A percentile compares a stretch with the other conserved stretches of the same genome.
These are phyloP conservation scores for Pyrenochaeta sp. DNA, from an alignment of 2,329 filamentous ascomycete species.

Conservation along the genomic window DNA sequence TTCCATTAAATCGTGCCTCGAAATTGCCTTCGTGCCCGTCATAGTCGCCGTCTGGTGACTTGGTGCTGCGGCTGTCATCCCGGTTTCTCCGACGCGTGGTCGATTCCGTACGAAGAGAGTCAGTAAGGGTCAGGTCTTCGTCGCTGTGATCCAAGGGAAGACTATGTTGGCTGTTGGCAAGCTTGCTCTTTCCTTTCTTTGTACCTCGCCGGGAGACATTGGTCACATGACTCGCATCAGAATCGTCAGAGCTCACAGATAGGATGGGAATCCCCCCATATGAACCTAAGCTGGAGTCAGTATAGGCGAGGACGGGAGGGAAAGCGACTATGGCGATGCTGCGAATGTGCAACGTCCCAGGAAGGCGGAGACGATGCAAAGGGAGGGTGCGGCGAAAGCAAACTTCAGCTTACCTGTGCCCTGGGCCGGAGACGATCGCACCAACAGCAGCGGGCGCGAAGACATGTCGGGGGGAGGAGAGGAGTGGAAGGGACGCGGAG, in stretches of 20 bases:
- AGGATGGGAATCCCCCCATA: constrained; percentile 65
- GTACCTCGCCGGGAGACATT: constrained; percentile 27
- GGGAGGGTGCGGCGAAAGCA: constrained; percentile 11
- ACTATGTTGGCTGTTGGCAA: constrained; percentile 34
- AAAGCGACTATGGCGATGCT: constrained; percentile 8
- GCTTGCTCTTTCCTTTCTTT: constrained; percentile 45
- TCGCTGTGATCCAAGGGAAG: constrained; percentile 20
- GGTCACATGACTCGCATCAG: constrained; percentile 45
- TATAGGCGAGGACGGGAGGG: constrained; percentile 5
- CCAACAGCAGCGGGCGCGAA: constrained; percentile 63
- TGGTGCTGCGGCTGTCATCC: constrained; percentile 33
- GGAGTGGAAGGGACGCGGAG: constrained; percentile 18
- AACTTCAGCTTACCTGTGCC: constrained; percentile 54
- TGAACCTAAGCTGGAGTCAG: constrained; percentile 51
- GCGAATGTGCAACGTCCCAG: constrained; percentile 10
- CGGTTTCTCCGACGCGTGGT: constrained; percentile 32
- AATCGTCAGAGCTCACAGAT: constrained; percentile 46
- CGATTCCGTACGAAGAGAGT: constrained; percentile 23
- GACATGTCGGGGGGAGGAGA: constrained; percentile 34
- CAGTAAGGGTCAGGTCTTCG: constrained; percentile 26
- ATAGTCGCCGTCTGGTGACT: constrained; percentile 30
- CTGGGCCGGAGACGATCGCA: constrained; percentile 66
- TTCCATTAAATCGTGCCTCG: constrained; percentile 44
- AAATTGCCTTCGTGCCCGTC: constrained; percentile 38
- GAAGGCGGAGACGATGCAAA: constrained; percentile 2